Conservation (phyloP, 2,329 filamentous ascomycete species). For the Capronia epimyces region DNA sequence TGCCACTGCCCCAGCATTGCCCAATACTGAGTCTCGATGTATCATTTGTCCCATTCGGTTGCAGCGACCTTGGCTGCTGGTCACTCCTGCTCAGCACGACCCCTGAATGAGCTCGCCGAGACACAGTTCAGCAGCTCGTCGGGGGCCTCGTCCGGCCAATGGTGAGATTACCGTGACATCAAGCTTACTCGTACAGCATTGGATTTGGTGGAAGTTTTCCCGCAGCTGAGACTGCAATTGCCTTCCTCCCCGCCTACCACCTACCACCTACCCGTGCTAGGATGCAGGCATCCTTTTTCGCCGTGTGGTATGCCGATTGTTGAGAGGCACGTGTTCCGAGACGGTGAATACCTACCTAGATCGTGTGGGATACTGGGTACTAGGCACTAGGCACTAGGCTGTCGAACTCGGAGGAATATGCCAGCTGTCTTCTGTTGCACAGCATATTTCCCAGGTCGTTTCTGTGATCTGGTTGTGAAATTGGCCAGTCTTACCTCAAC, state of each 20-base stretch:
- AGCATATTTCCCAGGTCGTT: not conserved
- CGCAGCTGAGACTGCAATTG: not conserved
- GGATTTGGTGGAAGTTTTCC: not conserved
- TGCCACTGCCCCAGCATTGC: not conserved
- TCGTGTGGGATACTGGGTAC: no score
- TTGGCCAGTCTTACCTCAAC: not conserved
- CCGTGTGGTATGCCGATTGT: not conserved
- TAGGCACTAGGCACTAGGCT: no score
- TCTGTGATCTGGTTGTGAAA: not conserved
- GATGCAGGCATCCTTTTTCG: no score
- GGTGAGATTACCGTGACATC: not conserved
- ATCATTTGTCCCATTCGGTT: no score
- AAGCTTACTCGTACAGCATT: not conserved
- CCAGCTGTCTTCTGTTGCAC: constrained; percentile 1
- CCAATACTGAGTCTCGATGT: not conserved
- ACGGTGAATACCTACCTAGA: no score
- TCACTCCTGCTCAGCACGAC: no score
- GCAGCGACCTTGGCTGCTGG: no score
- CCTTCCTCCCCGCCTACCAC: no score
- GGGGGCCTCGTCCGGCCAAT: not conserved
- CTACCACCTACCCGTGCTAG: no score
- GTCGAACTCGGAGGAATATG: constrained; percentile 8
- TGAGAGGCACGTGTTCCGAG: not conserved
- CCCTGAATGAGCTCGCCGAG: no score
- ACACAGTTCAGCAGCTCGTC: not conserved